These are phyloP conservation scores for Sporothrix schenckii DNA, from an alignment of 2,329 filamentous ascomycete species.

Conservation along the genomic window DNA sequence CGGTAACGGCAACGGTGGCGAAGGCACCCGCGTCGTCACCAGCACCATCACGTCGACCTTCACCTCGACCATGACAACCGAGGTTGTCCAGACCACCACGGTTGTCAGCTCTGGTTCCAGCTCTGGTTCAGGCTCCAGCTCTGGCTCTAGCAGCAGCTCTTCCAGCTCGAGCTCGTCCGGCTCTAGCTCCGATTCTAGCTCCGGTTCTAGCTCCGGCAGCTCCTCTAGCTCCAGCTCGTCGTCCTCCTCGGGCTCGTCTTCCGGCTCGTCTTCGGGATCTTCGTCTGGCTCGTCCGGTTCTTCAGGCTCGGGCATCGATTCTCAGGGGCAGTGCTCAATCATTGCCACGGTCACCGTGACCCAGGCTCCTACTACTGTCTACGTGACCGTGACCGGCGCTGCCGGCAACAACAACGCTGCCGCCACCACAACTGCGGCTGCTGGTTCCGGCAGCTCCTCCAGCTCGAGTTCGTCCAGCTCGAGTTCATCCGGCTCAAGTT, in stretches of 20 bases:
- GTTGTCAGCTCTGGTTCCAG: slow-evolving; percentile 28
- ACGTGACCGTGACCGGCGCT: slow-evolving; percentile 24
- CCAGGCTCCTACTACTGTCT: slow-evolving; percentile 31
- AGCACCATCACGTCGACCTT: slow-evolving; percentile 38
- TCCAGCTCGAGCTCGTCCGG: slow-evolving; percentile 23
- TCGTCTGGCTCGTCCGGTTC: slow-evolving; percentile 23
- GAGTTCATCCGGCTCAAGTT: background rate
- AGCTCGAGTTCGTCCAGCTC: background rate
- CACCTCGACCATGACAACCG: slow-evolving; percentile 38
- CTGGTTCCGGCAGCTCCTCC: background rate
- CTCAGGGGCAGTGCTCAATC: slow-evolving; percentile 23
- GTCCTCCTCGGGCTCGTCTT: slow-evolving; percentile 13
- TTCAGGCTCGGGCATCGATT: background rate
- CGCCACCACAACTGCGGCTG: slow-evolving; percentile 6
- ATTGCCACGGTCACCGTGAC: slow-evolving; percentile 31
- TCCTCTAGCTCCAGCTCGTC: slow-evolving; percentile 7
- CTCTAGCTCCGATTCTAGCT: slow-evolving; percentile 21
- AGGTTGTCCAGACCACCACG: slow-evolving; percentile 25
- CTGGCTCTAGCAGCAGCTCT: slow-evolving; percentile 27
- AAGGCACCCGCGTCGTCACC: slow-evolving; percentile 37
- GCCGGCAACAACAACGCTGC: slow-evolving; percentile 15
- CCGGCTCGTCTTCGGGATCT: background rate
- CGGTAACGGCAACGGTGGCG: slow-evolving; percentile 26
- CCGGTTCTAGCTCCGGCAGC: background rate
- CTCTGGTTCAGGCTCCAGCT: slow-evolving; percentile 8